A percentile compares a stretch with the other conserved stretches of the same genome.
Evolutionary conservation across 2,329 filamentous ascomycete genomes (phyloP).

Genomic region (Fusarium haematococcum): DNA sequence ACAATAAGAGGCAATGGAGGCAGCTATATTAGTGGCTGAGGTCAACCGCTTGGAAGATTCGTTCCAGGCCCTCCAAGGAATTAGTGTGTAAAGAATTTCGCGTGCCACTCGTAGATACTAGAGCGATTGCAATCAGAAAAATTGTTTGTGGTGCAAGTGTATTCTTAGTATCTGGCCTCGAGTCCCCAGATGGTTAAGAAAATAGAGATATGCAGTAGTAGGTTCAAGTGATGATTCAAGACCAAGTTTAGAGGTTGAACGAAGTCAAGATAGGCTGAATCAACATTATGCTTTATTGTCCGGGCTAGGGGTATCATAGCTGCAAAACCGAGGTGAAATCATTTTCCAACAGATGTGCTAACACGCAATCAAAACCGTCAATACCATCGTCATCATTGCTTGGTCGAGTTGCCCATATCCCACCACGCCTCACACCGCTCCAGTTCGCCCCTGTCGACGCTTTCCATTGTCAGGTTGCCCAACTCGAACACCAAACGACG

Average conservation of each 20-base stretch:
- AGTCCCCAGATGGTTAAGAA: background rate
- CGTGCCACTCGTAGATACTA: constrained; percentile 8
- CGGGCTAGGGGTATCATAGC: constrained; percentile 33
- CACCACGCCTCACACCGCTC: constrained; percentile 58
- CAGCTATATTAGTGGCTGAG: background rate
- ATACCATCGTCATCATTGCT: constrained; percentile 34
- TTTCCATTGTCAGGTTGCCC: constrained; percentile 54
- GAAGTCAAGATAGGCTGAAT: background rate
- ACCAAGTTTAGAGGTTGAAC: background rate
- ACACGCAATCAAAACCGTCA: constrained; percentile 5
- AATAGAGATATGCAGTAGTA: background rate
- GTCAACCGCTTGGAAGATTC: background rate
- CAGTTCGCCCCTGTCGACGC: constrained; percentile 47
- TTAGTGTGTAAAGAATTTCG: constrained; percentile 8
- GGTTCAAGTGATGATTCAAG: background rate
- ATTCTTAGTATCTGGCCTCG: background rate
- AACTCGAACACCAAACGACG: constrained; percentile 55
- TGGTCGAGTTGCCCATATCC: constrained; percentile 47
- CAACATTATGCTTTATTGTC: background rate
- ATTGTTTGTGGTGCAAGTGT: background rate
- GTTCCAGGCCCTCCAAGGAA: background rate
- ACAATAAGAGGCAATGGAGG: background rate
- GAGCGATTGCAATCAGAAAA: constrained; percentile 17
- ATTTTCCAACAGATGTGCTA: background rate
- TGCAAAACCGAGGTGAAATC: background rate